Evolutionary conservation across 345 rosid genomes (phyloP).

Genomic region (Aethionema arabicum): DNA sequence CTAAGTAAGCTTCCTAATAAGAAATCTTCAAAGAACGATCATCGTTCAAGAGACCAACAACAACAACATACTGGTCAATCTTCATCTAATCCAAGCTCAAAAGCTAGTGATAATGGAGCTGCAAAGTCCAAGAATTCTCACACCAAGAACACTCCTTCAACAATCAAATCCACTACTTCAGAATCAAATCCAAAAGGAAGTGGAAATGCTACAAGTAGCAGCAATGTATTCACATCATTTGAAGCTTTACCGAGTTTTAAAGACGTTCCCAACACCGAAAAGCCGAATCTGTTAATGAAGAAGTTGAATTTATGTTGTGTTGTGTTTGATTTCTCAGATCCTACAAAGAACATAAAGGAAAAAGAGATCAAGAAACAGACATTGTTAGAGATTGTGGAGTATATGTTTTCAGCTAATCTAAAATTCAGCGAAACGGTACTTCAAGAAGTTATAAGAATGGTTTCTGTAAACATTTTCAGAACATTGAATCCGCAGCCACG

Average conservation of each 20-base stretch:
- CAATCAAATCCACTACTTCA: slow-evolving; percentile 38
- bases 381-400: slow-evolving; percentile 74
- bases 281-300: slow-evolving; percentile 59
- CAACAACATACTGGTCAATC: slow-evolving; percentile 41
- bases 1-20: slow-evolving; percentile 85
- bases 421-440: slow-evolving; percentile 62
- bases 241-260: slow-evolving; percentile 72
- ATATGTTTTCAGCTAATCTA: slow-evolving; percentile 61
- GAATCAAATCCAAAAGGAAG: slow-evolving; percentile 46
- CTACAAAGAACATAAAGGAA: slow-evolving; percentile 70
- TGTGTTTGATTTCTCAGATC: slow-evolving; percentile 64
- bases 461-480: slow-evolving; percentile 71
- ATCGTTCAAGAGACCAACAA: slow-evolving; percentile 35
- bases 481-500: slow-evolving; percentile 62
- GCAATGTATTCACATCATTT: slow-evolving; percentile 37
- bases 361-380: slow-evolving; percentile 85
- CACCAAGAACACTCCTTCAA: slow-evolving; percentile 33
- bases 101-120: slow-evolving; percentile 42
- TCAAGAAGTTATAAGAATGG: slow-evolving; percentile 62
- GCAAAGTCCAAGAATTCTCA: slow-evolving; percentile 44
- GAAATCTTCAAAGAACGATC: slow-evolving; percentile 57
- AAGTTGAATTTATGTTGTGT: slow-evolving; percentile 69
- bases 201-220: slow-evolving; percentile 32
- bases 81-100: slow-evolving; percentile 39
- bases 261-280: slow-evolving; percentile 68